A percentile compares a stretch with the other conserved stretches of the same genome.
Conservation (phyloP, 2,329 filamentous ascomycete species). For the Penicillium sclerotiorum region DNA sequence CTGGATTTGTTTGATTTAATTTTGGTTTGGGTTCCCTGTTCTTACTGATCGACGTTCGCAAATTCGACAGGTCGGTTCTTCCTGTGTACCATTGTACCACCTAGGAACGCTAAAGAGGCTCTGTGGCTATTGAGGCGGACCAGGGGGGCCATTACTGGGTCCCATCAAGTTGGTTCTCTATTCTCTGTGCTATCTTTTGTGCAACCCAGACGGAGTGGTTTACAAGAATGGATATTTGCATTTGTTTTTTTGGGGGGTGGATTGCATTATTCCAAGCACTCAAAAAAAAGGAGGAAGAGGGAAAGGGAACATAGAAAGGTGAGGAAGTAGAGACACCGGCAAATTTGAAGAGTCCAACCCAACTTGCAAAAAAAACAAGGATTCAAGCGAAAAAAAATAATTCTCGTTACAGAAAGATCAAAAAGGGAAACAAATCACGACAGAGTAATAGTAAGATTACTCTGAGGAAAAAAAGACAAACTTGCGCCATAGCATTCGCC, state of each 20-base stretch:
- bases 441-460: conserved; percentile 11
- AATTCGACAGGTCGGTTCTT: conserved; percentile 12
- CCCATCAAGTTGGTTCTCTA: conserved; percentile 1
- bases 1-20: not conserved
- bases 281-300: conserved; percentile 9
- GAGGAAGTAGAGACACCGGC: conserved; percentile 9
- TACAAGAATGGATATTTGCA: conserved; percentile 6
- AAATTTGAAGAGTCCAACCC: conserved; percentile 9
- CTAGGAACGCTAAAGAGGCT: conserved; percentile 11
- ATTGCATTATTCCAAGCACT: conserved; percentile 6
- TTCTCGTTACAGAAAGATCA: conserved; percentile 8
- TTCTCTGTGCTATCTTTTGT: not conserved
- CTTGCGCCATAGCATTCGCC: conserved; percentile 37
- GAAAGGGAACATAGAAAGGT: conserved; percentile 8
- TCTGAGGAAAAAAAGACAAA: conserved; percentile 20
- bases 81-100: too few relatives aligned
- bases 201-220: not conserved
- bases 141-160: conserved; percentile 9
- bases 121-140: conserved; percentile 22
- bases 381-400: conserved; percentile 8
- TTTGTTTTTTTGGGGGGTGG: conserved; percentile 4
- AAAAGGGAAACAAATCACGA: not conserved
- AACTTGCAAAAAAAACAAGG: conserved; percentile 2
- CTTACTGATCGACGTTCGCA: conserved; percentile 1
- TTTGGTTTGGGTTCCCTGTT: not conserved